Base-by-base conservation (phyloP, 768 basidiomycete genomes). In the Rossbeevera mucosa region DNA sequence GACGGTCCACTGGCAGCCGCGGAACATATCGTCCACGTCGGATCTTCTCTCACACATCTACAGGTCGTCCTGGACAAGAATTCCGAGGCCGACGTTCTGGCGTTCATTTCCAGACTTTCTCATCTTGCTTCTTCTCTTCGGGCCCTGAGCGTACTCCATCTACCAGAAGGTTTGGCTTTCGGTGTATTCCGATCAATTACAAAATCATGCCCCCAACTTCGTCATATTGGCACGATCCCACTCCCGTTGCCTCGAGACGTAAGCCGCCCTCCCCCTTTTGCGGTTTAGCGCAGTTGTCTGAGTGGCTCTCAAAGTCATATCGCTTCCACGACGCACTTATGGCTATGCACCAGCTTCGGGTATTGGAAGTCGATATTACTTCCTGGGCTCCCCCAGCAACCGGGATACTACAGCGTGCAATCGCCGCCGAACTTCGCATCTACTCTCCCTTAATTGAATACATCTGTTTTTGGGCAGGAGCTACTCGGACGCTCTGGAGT, bases 1-100 rank as follows among this genome's bases (percentile, higher is more conserved):
- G 80, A 79, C 43, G 80, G 77, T 2, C 71, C 74, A 1, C 59
- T 79, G 38, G 59, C 70, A 44, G 69, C 76, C 41, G 77, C 71
- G 4, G 51, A 65, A 41, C 73, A 77, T 57, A 61, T 82, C 16
- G 51, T 73, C 4, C 56, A 55, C 26, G 46, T 66, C 9, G 52
- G 68, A 11, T 66, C 70, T 41, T 67, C 74, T 2, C 68, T 81
- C 53, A 73, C 72, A 0, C 72, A 80, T 50, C 43, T 83, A 7
- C 80, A 79, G 52, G 60, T 79, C 41, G 47, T 54, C 7, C 54
- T 78, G n/a, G 75, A 77, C 50, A 66, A 67, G 22, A 73, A 74
- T 24, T 59, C 68, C 22, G 62, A 63, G 38, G 56, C 53, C 5
- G 63, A 70, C 43, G 22, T 72, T 13, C 54, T 72, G 48, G 47